Evolutionary conservation across 2,329 filamentous ascomycete species (phyloP).

Genomic region (Hypoxylon sp.): DNA sequence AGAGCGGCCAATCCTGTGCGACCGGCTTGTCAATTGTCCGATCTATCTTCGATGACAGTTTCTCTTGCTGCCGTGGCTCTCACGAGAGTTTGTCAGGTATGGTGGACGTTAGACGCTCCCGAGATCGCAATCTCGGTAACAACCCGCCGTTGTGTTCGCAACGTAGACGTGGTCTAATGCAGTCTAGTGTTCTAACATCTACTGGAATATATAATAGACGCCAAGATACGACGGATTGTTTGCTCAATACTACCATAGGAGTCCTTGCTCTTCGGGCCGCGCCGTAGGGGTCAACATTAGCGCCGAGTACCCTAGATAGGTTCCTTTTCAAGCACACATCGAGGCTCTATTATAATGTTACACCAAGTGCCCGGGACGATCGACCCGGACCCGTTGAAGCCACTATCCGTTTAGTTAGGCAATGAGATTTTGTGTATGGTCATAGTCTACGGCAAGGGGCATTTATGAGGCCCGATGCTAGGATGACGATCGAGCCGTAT

Average conservation of each 20-base stretch:
- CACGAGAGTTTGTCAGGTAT: conserved; percentile 7
- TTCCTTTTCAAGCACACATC: conserved; percentile 19
- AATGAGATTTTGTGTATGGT: conserved; percentile 19
- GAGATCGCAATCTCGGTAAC: conserved; percentile 39
- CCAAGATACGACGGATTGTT: conserved; percentile 38
- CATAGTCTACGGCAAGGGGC: conserved; percentile 32
- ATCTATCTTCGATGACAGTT: conserved; percentile 27
- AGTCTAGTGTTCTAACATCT: conserved; percentile 5
- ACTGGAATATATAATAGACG: conserved; percentile 12
- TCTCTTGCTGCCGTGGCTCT: conserved; percentile 10
- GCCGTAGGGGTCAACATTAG: conserved; percentile 35
- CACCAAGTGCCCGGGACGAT: conserved; percentile 34
- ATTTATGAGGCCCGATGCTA: conserved; percentile 25
- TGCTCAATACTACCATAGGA: conserved; percentile 27
- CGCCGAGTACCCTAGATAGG: conserved; percentile 14
- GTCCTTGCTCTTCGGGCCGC: conserved; percentile 38
- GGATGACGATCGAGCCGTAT: conserved; percentile 23
- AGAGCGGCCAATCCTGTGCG: conserved; percentile 16
- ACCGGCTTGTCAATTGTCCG: conserved; percentile 36
- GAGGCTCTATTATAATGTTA: conserved; percentile 31
- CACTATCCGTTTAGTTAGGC: conserved; percentile 27
- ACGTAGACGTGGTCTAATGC: conserved; percentile 19
- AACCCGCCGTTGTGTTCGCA: conserved; percentile 27
- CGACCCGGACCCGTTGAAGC: conserved; percentile 27
- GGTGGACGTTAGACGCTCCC: conserved; percentile 29